Percentiles rank a stretch among this genome's conserved stretches.
Evolutionary conservation across 495 filamentous ascomycete species (phyloP).

Genomic region (Talaromyces ruber): DNA sequence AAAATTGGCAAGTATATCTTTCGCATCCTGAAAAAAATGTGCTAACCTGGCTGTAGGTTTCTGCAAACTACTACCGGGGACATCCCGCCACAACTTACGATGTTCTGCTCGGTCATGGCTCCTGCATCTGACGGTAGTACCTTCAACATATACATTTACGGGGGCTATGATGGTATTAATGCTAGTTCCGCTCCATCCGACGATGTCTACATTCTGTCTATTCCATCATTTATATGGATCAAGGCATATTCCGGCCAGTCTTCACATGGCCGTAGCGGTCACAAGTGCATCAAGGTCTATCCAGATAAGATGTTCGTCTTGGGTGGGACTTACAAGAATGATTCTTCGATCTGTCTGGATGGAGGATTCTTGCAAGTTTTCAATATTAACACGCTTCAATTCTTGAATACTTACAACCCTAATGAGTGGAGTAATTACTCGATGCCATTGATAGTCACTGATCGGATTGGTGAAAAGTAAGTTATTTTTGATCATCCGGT

Average conservation of each 20-base stretch:
- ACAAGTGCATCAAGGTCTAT: constrained; percentile 54
- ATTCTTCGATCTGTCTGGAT: constrained; percentile 33
- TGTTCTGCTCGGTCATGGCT: constrained; percentile 52
- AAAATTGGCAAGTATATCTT: constrained; percentile 14
- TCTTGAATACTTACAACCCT: constrained; percentile 49
- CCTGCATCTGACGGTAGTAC: constrained; percentile 45
- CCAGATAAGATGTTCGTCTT: constrained; percentile 59
- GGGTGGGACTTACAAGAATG: constrained; percentile 36
- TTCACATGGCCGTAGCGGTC: constrained; percentile 42
- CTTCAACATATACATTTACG: constrained; percentile 59
- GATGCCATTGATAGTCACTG: constrained; percentile 40
- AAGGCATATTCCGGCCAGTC: constrained; percentile 35
- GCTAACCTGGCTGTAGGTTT: constrained; percentile 13
- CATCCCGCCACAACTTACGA: constrained; percentile 35
- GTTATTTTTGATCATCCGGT: not conserved
- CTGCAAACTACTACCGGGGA: constrained; percentile 40
- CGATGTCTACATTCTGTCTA: constrained; percentile 57
- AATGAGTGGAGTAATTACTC: constrained; percentile 40
- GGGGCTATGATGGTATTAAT: constrained; percentile 45
- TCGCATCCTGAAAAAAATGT: not conserved
- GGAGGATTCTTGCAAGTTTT: constrained; percentile 45
- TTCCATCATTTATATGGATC: constrained; percentile 61
- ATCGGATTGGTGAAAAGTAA: constrained; percentile 46
- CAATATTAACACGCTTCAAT: constrained; percentile 44
- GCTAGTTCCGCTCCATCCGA: constrained; percentile 30